Conservation (phyloP, 176 grass and related monocot genomes). For the Triticum dicoccoides region DNA sequence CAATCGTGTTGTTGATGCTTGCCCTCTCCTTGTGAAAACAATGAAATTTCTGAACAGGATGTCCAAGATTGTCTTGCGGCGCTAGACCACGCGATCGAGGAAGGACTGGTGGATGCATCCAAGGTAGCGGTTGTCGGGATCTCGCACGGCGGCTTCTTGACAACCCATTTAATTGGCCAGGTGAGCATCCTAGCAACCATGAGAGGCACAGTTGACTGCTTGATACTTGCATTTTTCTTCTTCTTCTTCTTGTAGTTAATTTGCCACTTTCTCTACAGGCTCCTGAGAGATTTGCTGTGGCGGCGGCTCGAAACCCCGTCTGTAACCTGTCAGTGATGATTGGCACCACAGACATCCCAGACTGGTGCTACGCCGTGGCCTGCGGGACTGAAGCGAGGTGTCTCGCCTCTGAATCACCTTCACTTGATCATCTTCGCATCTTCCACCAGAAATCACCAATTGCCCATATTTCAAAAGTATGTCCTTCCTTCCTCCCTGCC, state of each 20-base stretch:
- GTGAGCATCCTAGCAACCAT: conserved; percentile 32
- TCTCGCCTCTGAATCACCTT: conserved; percentile 63
- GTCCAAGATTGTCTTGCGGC: conserved; percentile 73
- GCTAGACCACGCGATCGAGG: conserved; percentile 56
- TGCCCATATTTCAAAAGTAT: conserved; percentile 71
- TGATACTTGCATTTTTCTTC: background rate
- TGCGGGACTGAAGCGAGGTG: conserved; percentile 59
- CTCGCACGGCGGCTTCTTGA: conserved; percentile 87
- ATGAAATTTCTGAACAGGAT: conserved; percentile 34
- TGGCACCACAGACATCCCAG: conserved; percentile 85
- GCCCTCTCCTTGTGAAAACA: background rate
- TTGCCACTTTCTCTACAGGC: conserved; percentile 27
- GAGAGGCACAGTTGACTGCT: background rate
- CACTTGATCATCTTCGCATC: conserved; percentile 45
- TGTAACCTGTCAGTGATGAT: conserved; percentile 82
- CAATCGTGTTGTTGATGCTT: too few species aligned
- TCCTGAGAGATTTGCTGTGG: conserved; percentile 69
- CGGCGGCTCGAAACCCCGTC: conserved; percentile 73
- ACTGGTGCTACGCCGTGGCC: conserved; percentile 69
- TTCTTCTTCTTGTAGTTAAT: background rate
- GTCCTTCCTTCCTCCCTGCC: background rate
- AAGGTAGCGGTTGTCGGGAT: conserved; percentile 83
- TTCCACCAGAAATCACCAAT: conserved; percentile 78
- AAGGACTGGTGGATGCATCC: conserved; percentile 54
- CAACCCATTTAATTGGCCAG: conserved; percentile 88